Evolutionary conservation across 768 basidiomycete genomes (phyloP), one percentile per base, ranked within the genome.

Genomic region (Mycena epipterygia): DNA sequence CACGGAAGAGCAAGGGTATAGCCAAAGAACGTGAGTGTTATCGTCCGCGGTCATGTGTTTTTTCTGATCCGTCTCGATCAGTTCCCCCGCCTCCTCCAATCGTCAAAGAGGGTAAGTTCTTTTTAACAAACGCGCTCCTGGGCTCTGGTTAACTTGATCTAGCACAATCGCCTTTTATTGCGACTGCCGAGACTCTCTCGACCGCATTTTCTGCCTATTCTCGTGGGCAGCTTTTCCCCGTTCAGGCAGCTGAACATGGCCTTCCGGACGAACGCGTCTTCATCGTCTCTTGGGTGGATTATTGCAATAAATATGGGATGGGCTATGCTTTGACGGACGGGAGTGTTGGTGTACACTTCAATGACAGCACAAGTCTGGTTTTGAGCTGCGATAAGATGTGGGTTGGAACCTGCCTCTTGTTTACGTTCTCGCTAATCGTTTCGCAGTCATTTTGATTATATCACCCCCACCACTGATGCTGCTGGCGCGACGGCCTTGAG

Each of bases 221-320:
- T 2, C 78, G 77, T 5, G 92, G 93, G 1, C 85, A 84, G 64
- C 76, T 93, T n/a, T 95, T 70, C 49, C 49, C 71, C 16, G 27
- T 64, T 30, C 60, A 58, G n/a, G 19, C 25, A 6, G 61, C 23
- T 12, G 83, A 86, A 49, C 90, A 90, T 32, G 80, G 76, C 39
- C 74, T 95, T 2, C 86, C 86, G 0, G 86, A 90, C 21, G 93
- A 95, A 67, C 87, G 87, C 60, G 93, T 97, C 51, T 99, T 98
- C 82, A 96, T 99, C 72, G 95, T 94, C 3, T 95, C 94, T n/a
- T 99, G 98, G 98, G 93, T 99, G 46, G 98, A 99, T 80, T 99
- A 99, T 78, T 97, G 95, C 79, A 95, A 96, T 81, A 98, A 98
- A 85, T 99, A 98, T 81, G 98, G 97, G n/a, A 99, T 98, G 95